Conservation (phyloP, 306 rosid species). For the Sicyos baderoa region DNA sequence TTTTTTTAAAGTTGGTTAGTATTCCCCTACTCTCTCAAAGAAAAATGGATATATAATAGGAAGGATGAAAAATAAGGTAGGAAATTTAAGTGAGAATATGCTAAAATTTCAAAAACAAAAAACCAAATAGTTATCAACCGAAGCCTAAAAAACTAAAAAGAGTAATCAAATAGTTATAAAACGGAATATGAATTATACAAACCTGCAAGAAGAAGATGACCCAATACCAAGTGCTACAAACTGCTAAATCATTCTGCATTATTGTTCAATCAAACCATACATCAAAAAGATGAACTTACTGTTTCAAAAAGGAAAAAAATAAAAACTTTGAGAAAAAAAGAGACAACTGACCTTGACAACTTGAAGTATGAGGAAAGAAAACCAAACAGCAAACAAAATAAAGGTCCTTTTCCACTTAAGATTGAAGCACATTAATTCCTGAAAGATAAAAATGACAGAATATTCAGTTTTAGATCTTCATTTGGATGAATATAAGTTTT, state of each 20-base stretch:
- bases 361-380: constrained; percentile 56
- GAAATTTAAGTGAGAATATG: no score
- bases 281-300: not conserved
- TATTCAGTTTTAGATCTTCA: not conserved
- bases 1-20: no score
- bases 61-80: no score
- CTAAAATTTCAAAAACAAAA: no score
- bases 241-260: constrained; percentile 51
- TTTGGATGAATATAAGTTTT: not conserved
- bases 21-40: no score
- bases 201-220: constrained; percentile 72
- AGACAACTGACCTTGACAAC: constrained; percentile 51
- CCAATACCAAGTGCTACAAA: constrained; percentile 73
- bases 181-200: not conserved
- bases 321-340: not conserved
- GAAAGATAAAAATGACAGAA: constrained; percentile 21
- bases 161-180: no score
- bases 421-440: constrained; percentile 61
- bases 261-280: not conserved
- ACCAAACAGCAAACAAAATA: constrained; percentile 49
- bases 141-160: no score
- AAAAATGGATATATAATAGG: no score
- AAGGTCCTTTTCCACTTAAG: constrained; percentile 57
- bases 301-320: no score
- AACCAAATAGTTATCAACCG: no score